Conservation (phyloP, 2,329 filamentous ascomycete species). For the Paecilomyces sp. region DNA sequence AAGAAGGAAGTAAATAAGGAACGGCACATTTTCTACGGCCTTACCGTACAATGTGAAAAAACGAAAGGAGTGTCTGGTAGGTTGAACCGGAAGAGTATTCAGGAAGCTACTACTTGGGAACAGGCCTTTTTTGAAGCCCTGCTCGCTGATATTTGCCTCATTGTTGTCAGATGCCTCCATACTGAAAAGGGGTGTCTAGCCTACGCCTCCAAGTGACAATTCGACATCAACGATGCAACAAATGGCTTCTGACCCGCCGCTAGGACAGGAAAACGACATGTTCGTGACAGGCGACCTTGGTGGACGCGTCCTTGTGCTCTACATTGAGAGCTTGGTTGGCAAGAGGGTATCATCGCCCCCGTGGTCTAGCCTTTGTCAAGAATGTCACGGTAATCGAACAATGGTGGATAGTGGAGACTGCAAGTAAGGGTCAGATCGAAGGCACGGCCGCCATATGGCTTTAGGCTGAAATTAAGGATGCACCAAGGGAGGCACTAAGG, state of each 20-base stretch:
- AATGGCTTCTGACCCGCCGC: not conserved
- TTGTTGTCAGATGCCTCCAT: not conserved
- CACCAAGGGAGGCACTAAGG: not conserved
- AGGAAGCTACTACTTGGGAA: not conserved
- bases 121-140: not conserved
- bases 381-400: not conserved
- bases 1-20: not conserved
- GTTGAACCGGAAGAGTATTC: not conserved
- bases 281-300: not conserved
- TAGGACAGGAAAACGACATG: not conserved
- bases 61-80: not conserved
- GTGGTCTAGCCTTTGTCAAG: not conserved
- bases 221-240: not conserved
- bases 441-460: not conserved
- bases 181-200: not conserved
- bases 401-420: not conserved
- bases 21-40: not conserved
- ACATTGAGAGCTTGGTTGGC: not conserved
- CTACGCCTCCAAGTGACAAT: not conserved
- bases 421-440: not conserved
- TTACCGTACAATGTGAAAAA: not conserved
- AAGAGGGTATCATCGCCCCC: not conserved
- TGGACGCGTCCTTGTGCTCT: not conserved
- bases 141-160: not conserved
- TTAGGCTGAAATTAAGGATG: not conserved